Evolutionary conservation across 179 eudicot genomes (phyloP), one percentile per base, ranked within the genome.

Genomic region (Corrigiola litoralis): DNA sequence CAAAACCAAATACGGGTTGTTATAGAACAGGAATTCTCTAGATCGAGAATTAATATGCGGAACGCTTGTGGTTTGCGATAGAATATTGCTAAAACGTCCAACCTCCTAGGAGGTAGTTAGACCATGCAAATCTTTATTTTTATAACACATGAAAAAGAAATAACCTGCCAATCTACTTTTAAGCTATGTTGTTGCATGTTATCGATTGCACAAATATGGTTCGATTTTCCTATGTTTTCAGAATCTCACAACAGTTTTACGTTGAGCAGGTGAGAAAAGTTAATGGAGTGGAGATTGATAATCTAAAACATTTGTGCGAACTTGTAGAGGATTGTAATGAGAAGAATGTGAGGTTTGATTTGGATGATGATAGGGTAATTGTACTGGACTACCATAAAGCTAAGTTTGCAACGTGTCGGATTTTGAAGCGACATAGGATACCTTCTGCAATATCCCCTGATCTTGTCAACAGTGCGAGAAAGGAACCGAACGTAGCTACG

Each of bases 351-450:
- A 79, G 97, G 79, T 77, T 92, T 67, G 96, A 92, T 84, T 77
- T 92, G 72, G 98, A 92, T 17, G 98, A 92, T 31, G 96, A 90
- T 61, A 75, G 97, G 62, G 97, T 92, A 29, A 80, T 90, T 63
- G 90, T 84, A 34, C 76, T 92, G 68, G 82, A 87, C 64, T 85
- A 85, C 77, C 65, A 76, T 10, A 73, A 64, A 46, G 95, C 97
- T 47, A 85, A 84, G 76, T 72, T 86, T 51, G 97, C 97, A 68
- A 90, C 98, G 18, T 81, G 79, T 47, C 90, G 85, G 6, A 92
- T 92, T 60, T 76, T 92, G 75, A 81, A 75, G 70, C 84, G 97
- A 67, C 96, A 92, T 74, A 75, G 98, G 58, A 92, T 92, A 73
- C 88, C 88, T 46, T 82, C 92, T 13, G 75, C 95, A 65, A 47